Percentiles rank a stretch among this genome's conserved stretches.
These are phyloP conservation scores for Xylariales sp. DNA, from an alignment of 2,329 filamentous ascomycete genomes.

Conservation along the genomic window DNA sequence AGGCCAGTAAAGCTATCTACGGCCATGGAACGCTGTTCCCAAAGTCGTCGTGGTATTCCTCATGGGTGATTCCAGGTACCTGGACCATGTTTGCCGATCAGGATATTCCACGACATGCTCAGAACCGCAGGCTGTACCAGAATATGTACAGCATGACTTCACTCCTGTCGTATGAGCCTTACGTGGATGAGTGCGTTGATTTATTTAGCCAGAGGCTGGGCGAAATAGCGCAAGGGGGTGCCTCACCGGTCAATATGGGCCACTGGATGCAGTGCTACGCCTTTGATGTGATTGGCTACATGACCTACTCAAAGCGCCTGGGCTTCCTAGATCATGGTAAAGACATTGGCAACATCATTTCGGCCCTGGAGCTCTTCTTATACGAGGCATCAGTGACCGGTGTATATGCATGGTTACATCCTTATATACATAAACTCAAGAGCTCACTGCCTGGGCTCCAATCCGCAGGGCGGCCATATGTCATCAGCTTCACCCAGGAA, in stretches of 20 bases:
- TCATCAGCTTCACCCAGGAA: conserved; percentile 19
- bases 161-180: conserved; percentile 27
- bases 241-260: conserved; percentile 19
- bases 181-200: conserved; percentile 25
- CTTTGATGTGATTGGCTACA: conserved; percentile 19
- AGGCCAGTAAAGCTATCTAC: conserved; percentile 37
- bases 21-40: conserved; percentile 27
- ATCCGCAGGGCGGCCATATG: conserved; percentile 18
- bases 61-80: conserved; percentile 15
- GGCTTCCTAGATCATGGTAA: conserved; percentile 19
- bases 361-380: neutral
- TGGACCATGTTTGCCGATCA: conserved; percentile 26
- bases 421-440: conserved; percentile 6
- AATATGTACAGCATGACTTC: conserved; percentile 27
- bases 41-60: conserved; percentile 28
- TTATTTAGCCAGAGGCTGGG: conserved; percentile 21
- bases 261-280: conserved; percentile 16
- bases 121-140: conserved; percentile 21
- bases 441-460: conserved; percentile 11
- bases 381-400: conserved; percentile 20
- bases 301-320: conserved; percentile 15
- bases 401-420: conserved; percentile 14
- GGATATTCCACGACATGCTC: conserved; percentile 18
- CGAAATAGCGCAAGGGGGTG: conserved; percentile 15
- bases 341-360: conserved; percentile 11